Conservation (phyloP, 768 basidiomycete species). For the Trametes coccinea region DNA sequence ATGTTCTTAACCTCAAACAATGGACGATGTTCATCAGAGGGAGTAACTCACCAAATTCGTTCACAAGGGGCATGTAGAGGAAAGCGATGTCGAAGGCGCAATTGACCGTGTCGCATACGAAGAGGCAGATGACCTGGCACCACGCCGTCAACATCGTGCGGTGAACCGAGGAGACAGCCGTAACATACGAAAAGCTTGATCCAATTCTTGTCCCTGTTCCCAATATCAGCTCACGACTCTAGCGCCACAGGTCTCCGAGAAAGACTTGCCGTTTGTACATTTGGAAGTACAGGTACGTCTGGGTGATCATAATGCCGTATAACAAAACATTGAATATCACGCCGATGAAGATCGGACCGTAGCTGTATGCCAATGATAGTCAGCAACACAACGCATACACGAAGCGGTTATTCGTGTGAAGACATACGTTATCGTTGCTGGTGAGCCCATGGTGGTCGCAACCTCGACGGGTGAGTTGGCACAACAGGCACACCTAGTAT, state of each 20-base stretch:
- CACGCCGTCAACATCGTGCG: not conserved
- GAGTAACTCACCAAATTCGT: not conserved
- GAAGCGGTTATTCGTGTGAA: not conserved
- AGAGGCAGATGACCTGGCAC: not conserved
- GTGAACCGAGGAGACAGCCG: not conserved
- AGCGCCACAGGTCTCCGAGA: not conserved
- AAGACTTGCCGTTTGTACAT: constrained; percentile 38
- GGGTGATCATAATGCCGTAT: constrained; percentile 49
- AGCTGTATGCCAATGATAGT: constrained; percentile 31
- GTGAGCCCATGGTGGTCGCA: not conserved
- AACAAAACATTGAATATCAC: constrained; percentile 44
- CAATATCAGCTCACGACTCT: not conserved
- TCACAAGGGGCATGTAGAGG: not conserved
- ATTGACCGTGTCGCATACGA: not conserved
- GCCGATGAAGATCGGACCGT: constrained; percentile 50
- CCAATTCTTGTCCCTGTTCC: not conserved
- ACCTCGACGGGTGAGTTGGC: not conserved
- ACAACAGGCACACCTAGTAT: not conserved
- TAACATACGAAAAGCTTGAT: not conserved
- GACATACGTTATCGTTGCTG: not conserved
- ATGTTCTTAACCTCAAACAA: not conserved
- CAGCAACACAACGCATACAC: not conserved
- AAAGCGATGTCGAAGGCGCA: constrained; percentile 13
- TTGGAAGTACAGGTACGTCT: constrained; percentile 48
- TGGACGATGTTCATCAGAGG: not conserved